These are phyloP conservation scores for Pseudocercospora ulei DNA, from an alignment of 2,329 filamentous ascomycete genomes.

Conservation along the genomic window DNA sequence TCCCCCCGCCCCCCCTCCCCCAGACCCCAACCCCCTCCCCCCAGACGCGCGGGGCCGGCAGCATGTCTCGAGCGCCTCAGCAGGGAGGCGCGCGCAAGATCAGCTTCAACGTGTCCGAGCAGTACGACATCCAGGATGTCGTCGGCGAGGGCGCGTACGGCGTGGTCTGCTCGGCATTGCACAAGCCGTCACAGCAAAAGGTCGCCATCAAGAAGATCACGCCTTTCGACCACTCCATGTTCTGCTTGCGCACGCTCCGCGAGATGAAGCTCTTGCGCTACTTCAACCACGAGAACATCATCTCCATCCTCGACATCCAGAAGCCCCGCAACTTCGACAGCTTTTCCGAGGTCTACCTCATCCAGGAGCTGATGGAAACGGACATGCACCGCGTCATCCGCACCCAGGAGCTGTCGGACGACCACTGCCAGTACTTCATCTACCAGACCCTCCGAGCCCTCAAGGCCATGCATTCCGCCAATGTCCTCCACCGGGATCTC, in stretches of 20 bases:
- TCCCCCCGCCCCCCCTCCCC: conserved; percentile 3
- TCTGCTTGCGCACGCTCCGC: conserved; percentile 68
- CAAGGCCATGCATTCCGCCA: conserved; percentile 98
- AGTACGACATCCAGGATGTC: conserved; percentile 99
- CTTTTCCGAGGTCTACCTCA: conserved; percentile 96
- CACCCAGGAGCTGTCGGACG: conserved; percentile 94
- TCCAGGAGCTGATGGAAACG: conserved; percentile 99
- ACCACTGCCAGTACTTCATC: conserved; percentile 99
- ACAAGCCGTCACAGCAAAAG: conserved; percentile 96
- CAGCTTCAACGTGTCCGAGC: conserved; percentile 98
- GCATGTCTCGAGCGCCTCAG: conserved; percentile 28
- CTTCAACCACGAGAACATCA: conserved; percentile 99
- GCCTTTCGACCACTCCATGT: conserved; percentile 70
- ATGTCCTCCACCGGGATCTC: conserved; percentile 91
- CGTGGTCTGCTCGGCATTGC: conserved; percentile 94
- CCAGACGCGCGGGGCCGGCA: conserved; percentile 9
- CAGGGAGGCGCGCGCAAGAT: conserved; percentile 65
- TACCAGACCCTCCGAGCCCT: conserved; percentile 96
- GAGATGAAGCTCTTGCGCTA: conserved; percentile 99
- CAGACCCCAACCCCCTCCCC: not conserved
- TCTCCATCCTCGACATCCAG: conserved; percentile 97
- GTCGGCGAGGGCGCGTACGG: conserved; percentile 97
- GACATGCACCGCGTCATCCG: conserved; percentile 99
- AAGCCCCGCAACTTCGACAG: conserved; percentile 92
- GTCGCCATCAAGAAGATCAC: conserved; percentile 99